Evolutionary conservation across 768 basidiomycete genomes (phyloP).

Genomic region (Daedalea quercina): DNA sequence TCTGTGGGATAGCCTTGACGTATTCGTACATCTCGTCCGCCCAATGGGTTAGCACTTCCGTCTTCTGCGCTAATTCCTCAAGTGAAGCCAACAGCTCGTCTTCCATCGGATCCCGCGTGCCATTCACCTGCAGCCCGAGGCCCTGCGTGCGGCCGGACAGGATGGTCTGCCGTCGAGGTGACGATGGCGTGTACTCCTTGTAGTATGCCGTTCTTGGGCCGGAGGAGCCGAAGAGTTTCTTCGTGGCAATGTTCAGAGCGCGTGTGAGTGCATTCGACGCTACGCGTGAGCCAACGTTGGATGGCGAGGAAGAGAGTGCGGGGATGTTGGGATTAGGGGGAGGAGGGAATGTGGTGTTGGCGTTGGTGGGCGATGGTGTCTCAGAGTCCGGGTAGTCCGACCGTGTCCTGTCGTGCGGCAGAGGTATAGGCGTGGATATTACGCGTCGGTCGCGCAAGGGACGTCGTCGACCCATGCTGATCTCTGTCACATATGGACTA

Average conservation of each 20-base stretch:
- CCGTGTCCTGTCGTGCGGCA: slow-evolving; percentile 36
- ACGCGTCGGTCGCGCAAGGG: slow-evolving; percentile 52
- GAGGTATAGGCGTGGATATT: slow-evolving; percentile 35
- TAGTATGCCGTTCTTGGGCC: slow-evolving; percentile 32
- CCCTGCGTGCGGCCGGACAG: slow-evolving; percentile 26
- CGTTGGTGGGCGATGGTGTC: slow-evolving; percentile 18
- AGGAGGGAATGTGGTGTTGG: slow-evolving; percentile 62
- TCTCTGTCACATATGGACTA: slow-evolving; percentile 37
- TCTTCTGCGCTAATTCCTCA: slow-evolving; percentile 94
- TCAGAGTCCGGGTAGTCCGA: slow-evolving; percentile 27
- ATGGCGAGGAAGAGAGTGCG: slow-evolving; percentile 61
- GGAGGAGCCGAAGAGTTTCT: slow-evolving; percentile 67
- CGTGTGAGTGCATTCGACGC: slow-evolving; percentile 72
- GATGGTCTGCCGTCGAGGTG: slow-evolving; percentile 51
- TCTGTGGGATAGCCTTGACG: slow-evolving; percentile 79
- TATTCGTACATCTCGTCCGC: slow-evolving; percentile 92
- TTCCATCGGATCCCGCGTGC: slow-evolving; percentile 62
- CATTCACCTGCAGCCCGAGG: slow-evolving; percentile 28
- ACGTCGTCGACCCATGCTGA: slow-evolving; percentile 50
- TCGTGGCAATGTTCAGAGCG: slow-evolving; percentile 73
- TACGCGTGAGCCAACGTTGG: slow-evolving; percentile 50
- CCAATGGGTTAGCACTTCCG: slow-evolving; percentile 87
- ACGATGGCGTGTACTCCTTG: slow-evolving; percentile 40
- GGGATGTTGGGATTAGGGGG: slow-evolving; percentile 44
- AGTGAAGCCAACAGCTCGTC: slow-evolving; percentile 74